Conservation (phyloP, 2,329 filamentous ascomycete genomes). For the Thelonectria discophora region DNA sequence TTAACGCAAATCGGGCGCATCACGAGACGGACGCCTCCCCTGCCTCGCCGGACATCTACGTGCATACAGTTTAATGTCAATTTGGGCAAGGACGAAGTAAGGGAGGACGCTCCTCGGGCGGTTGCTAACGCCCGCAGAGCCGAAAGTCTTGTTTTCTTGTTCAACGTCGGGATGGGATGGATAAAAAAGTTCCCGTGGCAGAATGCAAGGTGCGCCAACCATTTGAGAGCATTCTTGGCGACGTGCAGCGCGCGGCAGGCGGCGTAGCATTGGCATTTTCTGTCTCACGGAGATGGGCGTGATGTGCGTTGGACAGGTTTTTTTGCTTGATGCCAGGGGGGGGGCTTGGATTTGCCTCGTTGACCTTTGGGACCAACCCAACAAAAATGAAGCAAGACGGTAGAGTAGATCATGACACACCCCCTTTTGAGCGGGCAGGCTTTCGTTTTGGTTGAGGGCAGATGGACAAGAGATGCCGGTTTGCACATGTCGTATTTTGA, state of each 20-base stretch:
- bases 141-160: neutral
- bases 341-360: too few species aligned
- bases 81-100: neutral
- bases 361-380: too few species aligned
- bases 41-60: too few species aligned
- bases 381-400: too few species aligned
- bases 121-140: neutral
- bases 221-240: conserved; percentile 14
- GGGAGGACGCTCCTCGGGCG: too few species aligned
- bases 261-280: conserved; percentile 13
- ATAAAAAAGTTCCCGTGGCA: neutral
- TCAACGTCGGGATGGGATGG: conserved; percentile 9
- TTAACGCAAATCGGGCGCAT: neutral
- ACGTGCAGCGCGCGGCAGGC: conserved; percentile 20
- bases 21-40: neutral
- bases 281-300: conserved; percentile 35
- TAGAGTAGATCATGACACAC: too few species aligned
- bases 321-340: too few species aligned
- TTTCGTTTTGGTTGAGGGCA: too few species aligned
- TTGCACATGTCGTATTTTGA: neutral
- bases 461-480: neutral
- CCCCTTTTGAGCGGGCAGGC: too few species aligned
- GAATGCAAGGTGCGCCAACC: conserved; percentile 20
- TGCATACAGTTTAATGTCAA: too few species aligned
- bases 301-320: conserved; percentile 6